Conservation (phyloP, 108 stramenopile species). For the Bacterosira constricta region DNA sequence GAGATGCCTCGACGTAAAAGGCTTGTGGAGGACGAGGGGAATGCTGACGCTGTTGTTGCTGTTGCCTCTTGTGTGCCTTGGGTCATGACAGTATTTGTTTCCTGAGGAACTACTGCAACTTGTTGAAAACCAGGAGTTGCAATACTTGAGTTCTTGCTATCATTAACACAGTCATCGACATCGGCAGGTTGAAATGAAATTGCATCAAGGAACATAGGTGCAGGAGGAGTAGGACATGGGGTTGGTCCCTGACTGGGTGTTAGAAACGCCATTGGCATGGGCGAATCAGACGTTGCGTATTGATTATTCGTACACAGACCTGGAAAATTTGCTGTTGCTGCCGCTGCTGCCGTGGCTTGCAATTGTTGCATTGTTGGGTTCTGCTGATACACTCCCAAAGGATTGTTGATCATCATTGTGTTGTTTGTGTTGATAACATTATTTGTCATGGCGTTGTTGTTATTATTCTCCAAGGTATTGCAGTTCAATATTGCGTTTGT, state of each 20-base stretch:
- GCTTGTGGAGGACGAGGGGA: not conserved
- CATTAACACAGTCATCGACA: not conserved
- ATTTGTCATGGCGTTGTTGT: no score
- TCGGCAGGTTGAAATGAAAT: conserved; percentile 6
- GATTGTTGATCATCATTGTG: not conserved
- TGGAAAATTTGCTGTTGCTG: conserved; percentile 4
- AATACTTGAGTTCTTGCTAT: not conserved
- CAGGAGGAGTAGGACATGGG: conserved; percentile 32
- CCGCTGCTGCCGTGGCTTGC: not conserved
- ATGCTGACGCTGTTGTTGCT: not conserved
- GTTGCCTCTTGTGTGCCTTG: not conserved
- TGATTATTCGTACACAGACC: not conserved
- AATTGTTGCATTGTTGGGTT: conserved; percentile 2
- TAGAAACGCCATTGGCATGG: conserved; percentile 27
- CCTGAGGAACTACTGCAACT: not conserved
- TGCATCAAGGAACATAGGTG: conserved; percentile 8
- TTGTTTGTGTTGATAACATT: conserved; percentile 10
- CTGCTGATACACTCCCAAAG: not conserved
- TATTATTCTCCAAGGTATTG: not conserved
- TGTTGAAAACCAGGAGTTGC: not conserved
- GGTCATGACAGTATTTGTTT: not conserved
- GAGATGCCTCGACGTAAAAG: conserved; percentile 39
- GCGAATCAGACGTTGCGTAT: conserved; percentile 2
- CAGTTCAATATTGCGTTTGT: not conserved
- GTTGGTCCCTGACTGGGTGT: conserved; percentile 33